Base-by-base conservation (phyloP, 2,329 filamentous ascomycete genomes). In the Claviceps lovelessii region DNA sequence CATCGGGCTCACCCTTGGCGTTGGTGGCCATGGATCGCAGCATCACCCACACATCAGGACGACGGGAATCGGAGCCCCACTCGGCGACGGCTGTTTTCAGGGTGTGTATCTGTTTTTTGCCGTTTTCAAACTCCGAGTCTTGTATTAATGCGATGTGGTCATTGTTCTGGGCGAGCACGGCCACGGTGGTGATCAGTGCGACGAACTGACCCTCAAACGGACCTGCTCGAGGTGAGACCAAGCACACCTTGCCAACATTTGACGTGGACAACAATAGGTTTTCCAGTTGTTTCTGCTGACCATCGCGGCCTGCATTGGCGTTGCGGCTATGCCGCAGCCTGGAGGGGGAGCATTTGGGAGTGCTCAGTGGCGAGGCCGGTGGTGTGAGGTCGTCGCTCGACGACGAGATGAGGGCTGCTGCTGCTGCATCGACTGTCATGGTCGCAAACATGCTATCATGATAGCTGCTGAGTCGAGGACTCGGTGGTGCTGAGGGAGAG, bases 121-220 rank as follows among this genome's bases (percentile, higher is more conserved):
- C 71, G 45, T 68, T 68, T 45, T 72, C 67, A 56, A 68, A 69
- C 49, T 73, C 72, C 1, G 66, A 62, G 11, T 65, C 50, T 1
- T 61, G 54, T 15, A 63, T 58, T 3, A 65, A 63, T 11, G 64
- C 59, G 10, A 68, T 66, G 74, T 60, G 41, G 62, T 61, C 19
- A 52, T n/a, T 49, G 54, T 31, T 49, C 46, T 35, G 37, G 39
- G 46, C 63, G 63, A 48, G 44, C 41, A 55, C 51, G 49, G 23
- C 49, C 19, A 57, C 50, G 47, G 77, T 62, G 28, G 70, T 73
- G 59, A 78, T 59, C 52, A 78, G 68, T 44, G 73, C 76, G 35
- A 78, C 72, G 37, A 73, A 64, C 57, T 73, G 74, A 15, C 72
- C 74, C 57, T 79, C 75, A 49, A 79, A 72, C 15, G 72, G 68